Conservation (phyloP, 306 rosid species). For the Oxytropis ochrocephala region DNA sequence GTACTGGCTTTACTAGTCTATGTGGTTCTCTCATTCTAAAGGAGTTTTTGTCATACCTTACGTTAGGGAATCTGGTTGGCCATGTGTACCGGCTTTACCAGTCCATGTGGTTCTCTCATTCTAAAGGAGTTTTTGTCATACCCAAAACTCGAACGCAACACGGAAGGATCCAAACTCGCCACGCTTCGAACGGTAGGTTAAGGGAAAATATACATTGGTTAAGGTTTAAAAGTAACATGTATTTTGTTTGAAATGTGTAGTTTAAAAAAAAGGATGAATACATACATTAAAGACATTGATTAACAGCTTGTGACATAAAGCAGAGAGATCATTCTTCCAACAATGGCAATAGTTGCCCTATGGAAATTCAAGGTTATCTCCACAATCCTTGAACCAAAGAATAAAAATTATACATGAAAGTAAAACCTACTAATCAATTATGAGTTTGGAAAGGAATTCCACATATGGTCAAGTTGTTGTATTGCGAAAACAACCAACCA, state of each 20-base stretch:
- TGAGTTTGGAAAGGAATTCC: constrained; percentile 1
- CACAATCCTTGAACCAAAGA: neutral
- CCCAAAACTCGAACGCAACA: no score
- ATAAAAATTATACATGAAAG: neutral
- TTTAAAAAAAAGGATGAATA: neutral
- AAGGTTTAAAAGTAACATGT: neutral
- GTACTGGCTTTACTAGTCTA: no score
- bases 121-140: no score
- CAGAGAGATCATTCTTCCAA: neutral
- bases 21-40: no score
- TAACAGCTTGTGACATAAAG: neutral
- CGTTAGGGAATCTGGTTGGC: no score
- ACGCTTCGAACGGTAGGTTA: no score
- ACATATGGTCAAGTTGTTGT: neutral
- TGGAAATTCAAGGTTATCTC: neutral
- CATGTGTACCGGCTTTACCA: no score
- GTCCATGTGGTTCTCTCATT: no score
- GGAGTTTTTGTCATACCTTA: no score
- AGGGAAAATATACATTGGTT: neutral
- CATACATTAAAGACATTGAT: neutral
- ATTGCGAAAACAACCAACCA: neutral
- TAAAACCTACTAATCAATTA: constrained; percentile 14
- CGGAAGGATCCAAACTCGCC: no score
- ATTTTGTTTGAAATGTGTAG: neutral
- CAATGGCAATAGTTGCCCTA: neutral